Base-by-base conservation (phyloP, 2,329 filamentous ascomycete genomes). In the Chrysoporthe deuterocubensis region DNA sequence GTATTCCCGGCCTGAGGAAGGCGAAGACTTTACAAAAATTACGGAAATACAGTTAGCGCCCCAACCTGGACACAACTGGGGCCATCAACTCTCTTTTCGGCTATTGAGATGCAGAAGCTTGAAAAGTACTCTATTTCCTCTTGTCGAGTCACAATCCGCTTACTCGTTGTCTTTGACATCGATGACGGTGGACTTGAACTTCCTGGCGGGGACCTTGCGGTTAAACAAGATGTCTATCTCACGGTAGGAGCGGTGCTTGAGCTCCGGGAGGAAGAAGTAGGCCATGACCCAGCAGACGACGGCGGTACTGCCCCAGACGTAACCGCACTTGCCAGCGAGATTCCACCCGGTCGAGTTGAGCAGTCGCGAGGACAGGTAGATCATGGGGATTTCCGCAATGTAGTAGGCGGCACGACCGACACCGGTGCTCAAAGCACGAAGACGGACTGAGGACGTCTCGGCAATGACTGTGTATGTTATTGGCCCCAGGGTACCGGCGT, bases 391-490 rank as follows among this genome's bases (percentile, higher is more conserved):
- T 68, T 90, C 84, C 70, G 88, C 79, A 5, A 89, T 72, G 78
- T 91, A 90, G 82, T 91, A 91, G 14, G 81, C 78, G 64, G 78
- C 88, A 74, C 89, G 88, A 74, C 89, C 89, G 62, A 90, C 78
- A 76, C 88, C 89, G 34, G 88, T 90, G 3, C 86, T 90, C n/a
- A 90, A 78, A 59, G 89, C 86, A 60, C 89, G 77, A 42, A 91
- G 87, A 70, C 89, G 88, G 65, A 90, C 84, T 62, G 89, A 80
- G 0, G 89, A 89, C 2, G 89, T 90, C 77, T 91, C 89, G 72
- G 85, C 87, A 59, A 91, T 90, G 71, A 90, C 88, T 78, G 87
- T 85, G 84, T 85, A 91, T 11, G 88, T 90, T 52, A 86, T 85
- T 59, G 89, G 89, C 1, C 87, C 89, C 37, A 87, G 87, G 71